These are phyloP conservation scores for Phytophthora tubulina DNA, from an alignment of 352 stramenopile genomes.

Conservation along the genomic window DNA sequence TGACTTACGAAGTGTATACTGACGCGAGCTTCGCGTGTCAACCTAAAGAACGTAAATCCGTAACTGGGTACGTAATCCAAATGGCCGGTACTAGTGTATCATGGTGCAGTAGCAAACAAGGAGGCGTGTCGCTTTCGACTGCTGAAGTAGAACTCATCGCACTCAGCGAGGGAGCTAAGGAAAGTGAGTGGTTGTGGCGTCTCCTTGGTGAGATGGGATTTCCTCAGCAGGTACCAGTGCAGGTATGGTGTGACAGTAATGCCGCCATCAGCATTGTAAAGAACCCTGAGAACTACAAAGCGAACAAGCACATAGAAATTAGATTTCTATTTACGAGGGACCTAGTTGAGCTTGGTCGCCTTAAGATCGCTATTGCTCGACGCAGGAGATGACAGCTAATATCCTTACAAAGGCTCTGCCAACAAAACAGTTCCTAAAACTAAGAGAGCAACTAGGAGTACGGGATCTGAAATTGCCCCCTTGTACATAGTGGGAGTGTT, in stretches of 20 bases:
- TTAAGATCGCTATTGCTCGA: conserved; percentile 22
- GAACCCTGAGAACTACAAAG: conserved; percentile 21
- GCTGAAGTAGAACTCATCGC: conserved; percentile 20
- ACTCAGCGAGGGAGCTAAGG: conserved; percentile 14
- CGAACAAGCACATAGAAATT: conserved; percentile 39
- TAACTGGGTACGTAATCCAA: conserved; percentile 3
- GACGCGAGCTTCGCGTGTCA: conserved; percentile 10
- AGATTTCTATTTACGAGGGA: conserved; percentile 27
- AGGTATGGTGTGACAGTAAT: conserved; percentile 18
- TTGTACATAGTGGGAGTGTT: conserved; percentile 4
- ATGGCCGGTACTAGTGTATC: conserved; percentile 9
- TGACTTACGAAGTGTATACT: conserved; percentile 9
- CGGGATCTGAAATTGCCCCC: neutral
- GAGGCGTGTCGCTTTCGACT: conserved; percentile 14
- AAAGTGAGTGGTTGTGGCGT: conserved; percentile 18
- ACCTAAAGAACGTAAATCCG: conserved; percentile 18
- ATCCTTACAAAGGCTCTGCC: conserved; percentile 31
- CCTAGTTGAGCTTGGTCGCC: conserved; percentile 9
- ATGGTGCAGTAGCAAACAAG: conserved; percentile 20
- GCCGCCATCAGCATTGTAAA: conserved; percentile 18
- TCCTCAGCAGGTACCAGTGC: conserved; percentile 8
- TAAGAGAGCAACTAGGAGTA: conserved; percentile 24
- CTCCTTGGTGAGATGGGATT: conserved; percentile 19
- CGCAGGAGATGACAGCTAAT: conserved; percentile 30
- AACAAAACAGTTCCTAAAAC: conserved; percentile 30